A percentile compares a stretch with the other conserved stretches of the same genome.
phyloP scores from a whole-genome alignment of 257 asterid genomes.

The Lantana camara region DNA sequence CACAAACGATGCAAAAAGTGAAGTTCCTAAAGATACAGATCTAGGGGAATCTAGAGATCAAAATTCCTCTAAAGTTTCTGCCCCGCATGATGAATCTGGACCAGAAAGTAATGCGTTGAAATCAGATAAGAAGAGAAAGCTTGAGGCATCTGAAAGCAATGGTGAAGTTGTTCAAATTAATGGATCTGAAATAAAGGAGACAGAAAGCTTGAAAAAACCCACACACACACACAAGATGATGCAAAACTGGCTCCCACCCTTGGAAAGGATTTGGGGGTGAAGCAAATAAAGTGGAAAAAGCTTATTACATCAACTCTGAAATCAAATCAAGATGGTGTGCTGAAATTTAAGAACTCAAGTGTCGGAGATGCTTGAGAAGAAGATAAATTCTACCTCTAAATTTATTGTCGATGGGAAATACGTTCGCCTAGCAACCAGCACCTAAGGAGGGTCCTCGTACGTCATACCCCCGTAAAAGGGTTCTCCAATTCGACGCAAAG shows the following conservation, averaged over 20 bases:
- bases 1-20: constrained; percentile 31
- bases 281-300: constrained; percentile 84
- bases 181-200: constrained; percentile 35
- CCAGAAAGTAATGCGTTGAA: constrained; percentile 39
- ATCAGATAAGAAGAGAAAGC: constrained; percentile 67
- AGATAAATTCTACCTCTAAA: constrained; percentile 70
- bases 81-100: constrained; percentile 23
- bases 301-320: constrained; percentile 70
- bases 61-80: constrained; percentile 40
- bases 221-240: constrained; percentile 43
- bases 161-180: constrained; percentile 38
- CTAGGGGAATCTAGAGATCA: constrained; percentile 39
- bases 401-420: constrained; percentile 63
- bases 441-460: constrained; percentile 24
- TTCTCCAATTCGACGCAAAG: background rate
- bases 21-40: constrained; percentile 36
- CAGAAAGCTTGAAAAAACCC: constrained; percentile 50
- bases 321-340: constrained; percentile 58
- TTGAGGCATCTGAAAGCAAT: constrained; percentile 49
- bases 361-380: constrained; percentile 53
- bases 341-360: constrained; percentile 58
- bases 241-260: constrained; percentile 22
- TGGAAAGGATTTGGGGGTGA: constrained; percentile 34
- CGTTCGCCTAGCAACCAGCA: constrained; percentile 49
- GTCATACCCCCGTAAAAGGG: background rate